Evolutionary conservation across 2,329 filamentous ascomycete species (phyloP).

Genomic region (Fusarium humuli): DNA sequence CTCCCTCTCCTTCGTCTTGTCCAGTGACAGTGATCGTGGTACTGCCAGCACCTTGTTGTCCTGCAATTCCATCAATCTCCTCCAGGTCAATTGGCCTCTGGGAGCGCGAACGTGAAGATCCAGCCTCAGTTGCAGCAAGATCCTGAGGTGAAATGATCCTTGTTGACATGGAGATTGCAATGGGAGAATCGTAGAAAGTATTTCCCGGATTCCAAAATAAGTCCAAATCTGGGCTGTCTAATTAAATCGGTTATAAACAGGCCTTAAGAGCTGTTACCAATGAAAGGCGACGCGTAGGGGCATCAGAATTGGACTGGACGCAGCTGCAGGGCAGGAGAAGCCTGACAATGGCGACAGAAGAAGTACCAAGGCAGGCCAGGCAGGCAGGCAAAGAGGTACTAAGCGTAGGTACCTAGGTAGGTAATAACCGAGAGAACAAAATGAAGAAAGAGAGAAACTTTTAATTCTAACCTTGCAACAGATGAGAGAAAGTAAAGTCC

Average conservation of each 20-base stretch:
- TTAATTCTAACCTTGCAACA: constrained; percentile 46
- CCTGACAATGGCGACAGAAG: background rate
- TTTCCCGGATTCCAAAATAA: constrained; percentile 36
- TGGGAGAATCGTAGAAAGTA: constrained; percentile 33
- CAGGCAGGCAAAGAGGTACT: background rate
- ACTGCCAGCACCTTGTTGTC: constrained; percentile 1
- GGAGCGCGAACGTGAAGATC: constrained; percentile 26
- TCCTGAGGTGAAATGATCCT: constrained; percentile 35
- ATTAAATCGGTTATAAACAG: constrained; percentile 36
- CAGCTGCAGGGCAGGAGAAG: constrained; percentile 4
- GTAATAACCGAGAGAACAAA: background rate
- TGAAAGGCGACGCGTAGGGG: constrained; percentile 5
- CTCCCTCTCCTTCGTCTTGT: background rate
- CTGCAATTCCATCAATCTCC: constrained; percentile 9
- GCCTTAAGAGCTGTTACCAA: constrained; percentile 38
- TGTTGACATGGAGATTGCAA: constrained; percentile 43
- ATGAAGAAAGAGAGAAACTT: background rate
- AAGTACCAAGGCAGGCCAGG: background rate
- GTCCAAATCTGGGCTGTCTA: constrained; percentile 41
- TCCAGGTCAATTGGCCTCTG: constrained; percentile 31
- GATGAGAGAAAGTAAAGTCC: constrained; percentile 38
- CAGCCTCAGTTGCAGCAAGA: constrained; percentile 21
- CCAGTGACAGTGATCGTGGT: background rate
- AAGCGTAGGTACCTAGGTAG: background rate
- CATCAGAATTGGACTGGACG: constrained; percentile 9